A percentile compares a stretch with the other conserved stretches of the same genome.
Conservation (phyloP, 2,329 filamentous ascomycete species). For the Penicillium capsulatum region DNA sequence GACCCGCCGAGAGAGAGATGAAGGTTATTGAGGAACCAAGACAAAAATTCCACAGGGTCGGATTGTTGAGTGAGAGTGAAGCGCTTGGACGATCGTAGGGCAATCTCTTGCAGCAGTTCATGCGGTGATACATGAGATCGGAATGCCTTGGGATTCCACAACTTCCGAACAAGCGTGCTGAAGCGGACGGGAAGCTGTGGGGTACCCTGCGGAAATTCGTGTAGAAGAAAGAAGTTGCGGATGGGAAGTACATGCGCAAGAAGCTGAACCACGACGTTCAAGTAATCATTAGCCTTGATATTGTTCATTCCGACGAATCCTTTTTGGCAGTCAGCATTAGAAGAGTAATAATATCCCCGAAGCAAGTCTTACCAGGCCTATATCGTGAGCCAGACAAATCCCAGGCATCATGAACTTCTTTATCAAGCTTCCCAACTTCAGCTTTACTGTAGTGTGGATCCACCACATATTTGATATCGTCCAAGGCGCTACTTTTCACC, state of each 20-base stretch:
- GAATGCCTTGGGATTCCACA: slow-evolving; percentile 97
- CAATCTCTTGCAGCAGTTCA: slow-evolving; percentile 92
- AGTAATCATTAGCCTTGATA: slow-evolving; percentile 98
- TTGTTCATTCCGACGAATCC: slow-evolving; percentile 98
- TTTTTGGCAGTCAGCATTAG: slow-evolving; percentile 14
- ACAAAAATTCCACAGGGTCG: slow-evolving; percentile 92
- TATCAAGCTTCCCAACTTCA: slow-evolving; percentile 78
- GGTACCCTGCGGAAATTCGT: slow-evolving; percentile 64
- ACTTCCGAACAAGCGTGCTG: slow-evolving; percentile 86
- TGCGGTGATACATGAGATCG: slow-evolving; percentile 95
- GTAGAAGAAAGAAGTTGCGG: slow-evolving; percentile 86
- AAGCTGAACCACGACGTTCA: slow-evolving; percentile 91
- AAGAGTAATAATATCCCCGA: neutral
- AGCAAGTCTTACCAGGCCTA: slow-evolving; percentile 57
- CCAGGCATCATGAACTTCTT: slow-evolving; percentile 56
- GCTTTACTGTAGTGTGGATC: slow-evolving; percentile 79
- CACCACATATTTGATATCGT: slow-evolving; percentile 97
- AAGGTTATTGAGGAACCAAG: slow-evolving; percentile 95
- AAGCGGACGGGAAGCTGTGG: slow-evolving; percentile 85
- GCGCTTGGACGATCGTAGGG: slow-evolving; percentile 81
- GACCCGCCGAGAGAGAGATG: slow-evolving; percentile 88
- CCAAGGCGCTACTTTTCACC: slow-evolving; percentile 86
- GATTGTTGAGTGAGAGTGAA: slow-evolving; percentile 89
- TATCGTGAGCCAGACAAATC: slow-evolving; percentile 82
- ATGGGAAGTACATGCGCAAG: slow-evolving; percentile 85